Base-by-base conservation (phyloP, 352 stramenopile species). In the Globisporangium megalacanthum region DNA sequence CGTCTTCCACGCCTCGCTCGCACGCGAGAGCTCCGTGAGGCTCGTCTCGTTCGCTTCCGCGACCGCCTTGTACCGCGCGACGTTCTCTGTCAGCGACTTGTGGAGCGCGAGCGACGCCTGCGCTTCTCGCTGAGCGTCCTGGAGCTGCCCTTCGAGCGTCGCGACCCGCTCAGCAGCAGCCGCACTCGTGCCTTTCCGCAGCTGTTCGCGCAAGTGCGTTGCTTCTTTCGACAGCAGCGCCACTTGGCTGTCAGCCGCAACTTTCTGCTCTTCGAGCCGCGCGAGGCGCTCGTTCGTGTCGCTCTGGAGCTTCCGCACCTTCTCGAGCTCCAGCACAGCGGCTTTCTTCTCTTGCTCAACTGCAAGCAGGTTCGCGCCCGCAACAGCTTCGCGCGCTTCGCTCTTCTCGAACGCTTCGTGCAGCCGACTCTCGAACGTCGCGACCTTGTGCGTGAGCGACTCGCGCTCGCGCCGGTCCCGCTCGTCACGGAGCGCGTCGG, bases 41-140 rank as follows among this genome's bases (percentile, higher is more conserved):
- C 66, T 87, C 62, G 86, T 89, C 29, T 92, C 77, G 46, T 85
- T 86, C 13, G 77, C 82, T 70, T 89, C 80, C 51, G 82, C 78
- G 58, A 92, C 70, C 37, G 72, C 71, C 56, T 90, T 92, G 66
- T 90, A 92, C 53, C 87, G 83, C 7, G 73, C 64, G 25, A 86
- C 69, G 10, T 76, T 77, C 54, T 89, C 75, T 0, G 72, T 78
- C 14, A 89, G 65, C 13, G 78, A 79, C 56, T 90, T 88, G 42
- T 74, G 78, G 20, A 73, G 75, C 7, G 77, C 62, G 33, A 88
- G 61, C 8, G 73, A 79, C 11, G 75, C 66, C 49, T 87, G 78
- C 19, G 80, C 64, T 64, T 87, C 75, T 9, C 55, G 73, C 66
- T 89, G 77, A 41, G 79, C 70, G 39, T 89, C 73, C 31, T 65